Conservation (phyloP, 2,329 filamentous ascomycete species). For the Fusarium tjaetaba region DNA sequence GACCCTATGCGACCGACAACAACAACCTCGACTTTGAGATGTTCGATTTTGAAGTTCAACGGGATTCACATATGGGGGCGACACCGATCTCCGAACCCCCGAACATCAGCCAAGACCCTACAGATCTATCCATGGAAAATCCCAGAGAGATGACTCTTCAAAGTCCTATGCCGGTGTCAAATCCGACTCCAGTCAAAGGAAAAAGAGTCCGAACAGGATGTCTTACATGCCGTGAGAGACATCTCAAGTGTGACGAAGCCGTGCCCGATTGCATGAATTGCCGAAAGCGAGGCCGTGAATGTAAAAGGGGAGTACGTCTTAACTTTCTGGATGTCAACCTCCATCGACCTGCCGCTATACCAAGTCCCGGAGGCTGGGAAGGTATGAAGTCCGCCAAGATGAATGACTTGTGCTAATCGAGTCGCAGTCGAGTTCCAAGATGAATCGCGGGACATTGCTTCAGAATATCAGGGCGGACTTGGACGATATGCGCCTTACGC, state of each 20-base stretch:
- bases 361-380: conserved; percentile 34
- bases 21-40: conserved; percentile 1
- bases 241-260: conserved; percentile 90
- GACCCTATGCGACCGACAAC: conserved; percentile 6
- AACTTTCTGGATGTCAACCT: conserved; percentile 92
- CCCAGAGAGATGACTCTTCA: conserved; percentile 23
- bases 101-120: conserved; percentile 7
- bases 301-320: conserved; percentile 85
- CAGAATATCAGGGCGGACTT: conserved; percentile 84
- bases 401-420: conserved; percentile 12
- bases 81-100: conserved; percentile 16
- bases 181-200: conserved; percentile 49
- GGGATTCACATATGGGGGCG: conserved; percentile 4
- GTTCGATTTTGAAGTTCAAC: conserved; percentile 10
- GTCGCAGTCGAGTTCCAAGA: conserved; percentile 78
- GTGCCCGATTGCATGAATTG: conserved; percentile 77
- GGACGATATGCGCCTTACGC: conserved; percentile 70
- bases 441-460: conserved; percentile 89
- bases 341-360: conserved; percentile 68
- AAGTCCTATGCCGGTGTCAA: conserved; percentile 11
- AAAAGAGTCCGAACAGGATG: conserved; percentile 91
- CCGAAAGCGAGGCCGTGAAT: conserved; percentile 84
- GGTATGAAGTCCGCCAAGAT: conserved; percentile 31
- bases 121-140: conserved; percentile 6
- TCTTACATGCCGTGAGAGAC: conserved; percentile 87